Conservation (phyloP, 2,329 filamentous ascomycete species). For the Neopestalotiopsis sp. region DNA sequence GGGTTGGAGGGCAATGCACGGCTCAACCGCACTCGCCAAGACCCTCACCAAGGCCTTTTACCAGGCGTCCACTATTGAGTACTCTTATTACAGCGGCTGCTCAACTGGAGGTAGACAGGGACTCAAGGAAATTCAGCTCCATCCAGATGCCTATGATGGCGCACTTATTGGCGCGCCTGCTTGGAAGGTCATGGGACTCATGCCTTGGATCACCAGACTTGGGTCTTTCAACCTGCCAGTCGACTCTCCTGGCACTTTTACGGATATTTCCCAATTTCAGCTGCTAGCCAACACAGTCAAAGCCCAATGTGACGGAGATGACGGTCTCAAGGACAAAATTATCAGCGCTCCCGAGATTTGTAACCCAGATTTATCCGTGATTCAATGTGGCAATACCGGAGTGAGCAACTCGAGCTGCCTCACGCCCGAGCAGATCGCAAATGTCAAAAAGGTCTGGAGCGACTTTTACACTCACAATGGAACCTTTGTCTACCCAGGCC, state of each 20-base stretch:
- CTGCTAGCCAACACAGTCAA: conserved; percentile 47
- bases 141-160: conserved; percentile 58
- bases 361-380: conserved; percentile 27
- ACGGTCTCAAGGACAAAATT: conserved; percentile 48
- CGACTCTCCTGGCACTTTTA: conserved; percentile 45
- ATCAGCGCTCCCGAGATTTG: conserved; percentile 45
- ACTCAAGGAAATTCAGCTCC: conserved; percentile 51
- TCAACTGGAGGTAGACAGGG: conserved; percentile 61
- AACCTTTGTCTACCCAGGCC: conserved; percentile 38
- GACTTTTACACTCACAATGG: conserved; percentile 32
- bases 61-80: conserved; percentile 36
- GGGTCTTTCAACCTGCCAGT: conserved; percentile 50
- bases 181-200: conserved; percentile 54
- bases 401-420: conserved; percentile 38
- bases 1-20: conserved; percentile 43
- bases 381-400: conserved; percentile 23
- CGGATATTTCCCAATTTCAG: conserved; percentile 41
- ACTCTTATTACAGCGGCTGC: conserved; percentile 58
- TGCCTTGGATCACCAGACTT: conserved; percentile 43
- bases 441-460: conserved; percentile 33
- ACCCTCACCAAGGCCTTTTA: conserved; percentile 51
- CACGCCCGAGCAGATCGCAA: conserved; percentile 43
- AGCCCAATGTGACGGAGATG: conserved; percentile 48
- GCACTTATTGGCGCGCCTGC: conserved; percentile 51
- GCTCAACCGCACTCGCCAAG: conserved; percentile 51